Evolutionary conservation across 768 basidiomycete genomes (phyloP).

Genomic region (Agaricus sinodeliciosus): DNA sequence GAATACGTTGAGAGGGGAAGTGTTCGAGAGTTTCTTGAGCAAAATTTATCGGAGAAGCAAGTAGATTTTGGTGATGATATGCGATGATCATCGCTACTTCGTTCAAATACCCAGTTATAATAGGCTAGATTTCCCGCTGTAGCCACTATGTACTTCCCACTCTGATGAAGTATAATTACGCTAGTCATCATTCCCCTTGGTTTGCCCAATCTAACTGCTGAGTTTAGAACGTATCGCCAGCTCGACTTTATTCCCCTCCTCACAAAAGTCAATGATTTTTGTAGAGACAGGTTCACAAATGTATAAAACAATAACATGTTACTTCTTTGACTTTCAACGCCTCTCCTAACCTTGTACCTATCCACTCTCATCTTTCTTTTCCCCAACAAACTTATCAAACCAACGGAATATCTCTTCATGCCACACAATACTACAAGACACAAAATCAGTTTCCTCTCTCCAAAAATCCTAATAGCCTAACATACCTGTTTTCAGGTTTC

Average conservation of each 20-base stretch:
- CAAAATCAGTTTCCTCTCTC: neutral
- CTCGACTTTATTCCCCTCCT: no score
- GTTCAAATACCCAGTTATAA: no score
- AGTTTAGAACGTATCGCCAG: no score
- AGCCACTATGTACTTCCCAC: no score
- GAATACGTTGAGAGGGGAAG: conserved; percentile 42
- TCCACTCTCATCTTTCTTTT: conserved; percentile 7
- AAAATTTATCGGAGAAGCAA: conserved; percentile 76
- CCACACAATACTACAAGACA: conserved; percentile 73
- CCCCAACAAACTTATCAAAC: conserved; percentile 67
- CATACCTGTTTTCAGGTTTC: conserved; percentile 68
- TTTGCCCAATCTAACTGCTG: no score
- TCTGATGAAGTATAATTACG: no score
- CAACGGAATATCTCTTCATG: conserved; percentile 91
- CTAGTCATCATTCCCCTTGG: no score
- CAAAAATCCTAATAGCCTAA: neutral
- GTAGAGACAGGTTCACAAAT: no score
- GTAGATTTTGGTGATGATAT: conserved; percentile 19
- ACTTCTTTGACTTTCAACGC: neutral
- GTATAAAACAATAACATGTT: no score
- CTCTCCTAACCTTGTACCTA: neutral
- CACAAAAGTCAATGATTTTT: no score
- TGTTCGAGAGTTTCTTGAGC: conserved; percentile 80
- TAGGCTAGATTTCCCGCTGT: no score
- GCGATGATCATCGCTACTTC: no score